Conservation (phyloP, 225 moss, liverwort and hornwort genomes). For the Lunularia cruciata region DNA sequence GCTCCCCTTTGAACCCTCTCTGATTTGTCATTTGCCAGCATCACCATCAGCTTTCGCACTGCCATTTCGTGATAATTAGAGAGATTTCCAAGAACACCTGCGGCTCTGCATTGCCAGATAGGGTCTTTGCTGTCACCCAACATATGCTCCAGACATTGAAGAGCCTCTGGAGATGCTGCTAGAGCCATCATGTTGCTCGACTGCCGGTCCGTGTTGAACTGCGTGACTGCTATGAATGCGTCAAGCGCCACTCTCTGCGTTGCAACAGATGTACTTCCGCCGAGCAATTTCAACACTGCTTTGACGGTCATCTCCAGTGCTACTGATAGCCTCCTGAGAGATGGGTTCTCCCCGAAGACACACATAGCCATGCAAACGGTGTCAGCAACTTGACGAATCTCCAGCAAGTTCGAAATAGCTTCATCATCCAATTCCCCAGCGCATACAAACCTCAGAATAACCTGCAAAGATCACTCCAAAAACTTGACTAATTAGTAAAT, state of each 20-base stretch:
- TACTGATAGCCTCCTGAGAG: background rate
- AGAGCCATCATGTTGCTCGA: background rate
- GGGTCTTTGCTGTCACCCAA: constrained; percentile 4
- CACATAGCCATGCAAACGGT: constrained; percentile 10
- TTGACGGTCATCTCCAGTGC: background rate
- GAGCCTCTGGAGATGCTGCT: background rate
- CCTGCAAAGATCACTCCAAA: background rate
- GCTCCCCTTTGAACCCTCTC: constrained; percentile 4
- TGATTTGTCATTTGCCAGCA: background rate
- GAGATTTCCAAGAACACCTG: constrained; percentile 11
- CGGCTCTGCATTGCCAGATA: constrained; percentile 11
- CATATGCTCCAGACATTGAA: constrained; percentile 1
- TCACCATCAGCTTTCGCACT: background rate
- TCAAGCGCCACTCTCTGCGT: constrained; percentile 7
- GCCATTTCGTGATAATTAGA: constrained; percentile 9
- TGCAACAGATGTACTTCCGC: background rate
- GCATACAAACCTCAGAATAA: background rate
- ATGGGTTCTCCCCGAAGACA: background rate
- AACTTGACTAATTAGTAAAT: background rate
- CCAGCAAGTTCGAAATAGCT: background rate
- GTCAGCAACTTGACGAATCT: constrained; percentile 4
- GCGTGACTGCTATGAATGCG: constrained; percentile 6
- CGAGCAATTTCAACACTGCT: background rate
- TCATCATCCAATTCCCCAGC: constrained; percentile 5
- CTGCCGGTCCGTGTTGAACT: background rate